Evolutionary conservation across 495 filamentous ascomycete genomes (phyloP).

Genomic region (Xylaria palmicola): DNA sequence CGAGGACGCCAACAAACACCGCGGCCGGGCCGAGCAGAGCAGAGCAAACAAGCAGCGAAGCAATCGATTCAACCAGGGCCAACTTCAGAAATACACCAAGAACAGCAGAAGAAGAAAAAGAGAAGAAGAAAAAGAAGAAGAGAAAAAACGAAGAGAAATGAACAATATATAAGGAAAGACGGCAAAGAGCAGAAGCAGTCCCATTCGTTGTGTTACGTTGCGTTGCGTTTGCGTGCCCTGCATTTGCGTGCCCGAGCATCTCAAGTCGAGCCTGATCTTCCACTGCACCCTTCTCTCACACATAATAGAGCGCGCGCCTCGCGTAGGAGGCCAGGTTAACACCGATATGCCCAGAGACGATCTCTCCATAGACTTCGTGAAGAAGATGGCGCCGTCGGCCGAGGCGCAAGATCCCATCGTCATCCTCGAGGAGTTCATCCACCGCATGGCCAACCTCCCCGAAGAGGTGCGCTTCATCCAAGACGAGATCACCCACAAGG

Average conservation of each 20-base stretch:
- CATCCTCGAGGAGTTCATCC: constrained; percentile 90
- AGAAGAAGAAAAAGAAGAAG: neutral
- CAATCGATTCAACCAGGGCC: neutral
- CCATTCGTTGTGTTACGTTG: constrained; percentile 2
- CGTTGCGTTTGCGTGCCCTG: neutral
- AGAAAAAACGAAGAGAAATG: constrained; percentile 11
- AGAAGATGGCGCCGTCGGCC: constrained; percentile 50
- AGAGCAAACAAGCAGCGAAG: neutral
- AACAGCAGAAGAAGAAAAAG: constrained; percentile 5
- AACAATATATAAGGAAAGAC: too few species aligned
- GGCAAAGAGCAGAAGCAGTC: too few species aligned
- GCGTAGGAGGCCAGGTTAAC: constrained; percentile 43
- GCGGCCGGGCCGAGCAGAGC: too few species aligned
- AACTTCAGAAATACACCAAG: neutral
- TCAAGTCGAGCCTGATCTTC: constrained; percentile 7
- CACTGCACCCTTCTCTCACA: constrained; percentile 13
- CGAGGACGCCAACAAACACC: neutral
- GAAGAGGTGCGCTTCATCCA: constrained; percentile 89
- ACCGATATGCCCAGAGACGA: constrained; percentile 62
- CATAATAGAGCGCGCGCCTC: constrained; percentile 22
- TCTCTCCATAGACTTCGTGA: constrained; percentile 57
- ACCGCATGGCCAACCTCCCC: constrained; percentile 82
- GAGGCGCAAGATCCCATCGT: constrained; percentile 72
- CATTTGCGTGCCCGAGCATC: constrained; percentile 4
- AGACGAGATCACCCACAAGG: constrained; percentile 92